Conservation (phyloP, 257 asterid genomes). For the Fraxinus cuspidata region DNA sequence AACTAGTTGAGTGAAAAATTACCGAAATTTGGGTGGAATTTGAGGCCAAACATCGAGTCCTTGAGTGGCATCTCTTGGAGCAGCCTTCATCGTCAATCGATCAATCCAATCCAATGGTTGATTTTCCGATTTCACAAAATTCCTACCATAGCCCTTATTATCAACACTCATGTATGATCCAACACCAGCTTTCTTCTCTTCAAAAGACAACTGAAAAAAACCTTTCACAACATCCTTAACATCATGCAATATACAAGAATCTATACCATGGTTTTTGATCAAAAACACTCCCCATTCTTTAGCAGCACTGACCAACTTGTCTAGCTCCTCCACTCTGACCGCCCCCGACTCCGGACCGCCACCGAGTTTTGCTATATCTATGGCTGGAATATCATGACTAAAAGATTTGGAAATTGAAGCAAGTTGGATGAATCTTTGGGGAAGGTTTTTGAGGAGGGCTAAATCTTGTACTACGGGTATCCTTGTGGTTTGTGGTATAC, state of each 20-base stretch:
- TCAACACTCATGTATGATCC: conserved; percentile 32
- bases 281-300: conserved; percentile 45
- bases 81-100: conserved; percentile 49
- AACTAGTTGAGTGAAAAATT: not conserved
- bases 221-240: conserved; percentile 29
- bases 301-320: conserved; percentile 31
- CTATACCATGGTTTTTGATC: conserved; percentile 42
- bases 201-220: conserved; percentile 36
- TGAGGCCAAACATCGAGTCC: conserved; percentile 48
- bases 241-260: conserved; percentile 19
- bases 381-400: conserved; percentile 6
- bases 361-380: conserved; percentile 33
- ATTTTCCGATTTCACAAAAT: conserved; percentile 34
- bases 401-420: conserved; percentile 15
- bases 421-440: conserved; percentile 33
- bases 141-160: conserved; percentile 50
- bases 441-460: conserved; percentile 33
- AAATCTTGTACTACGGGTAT: conserved; percentile 52
- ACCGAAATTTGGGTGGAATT: conserved; percentile 47
- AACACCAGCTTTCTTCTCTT: conserved; percentile 44
- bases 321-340: conserved; percentile 34
- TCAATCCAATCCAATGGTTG: conserved; percentile 55
- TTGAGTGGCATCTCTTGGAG: conserved; percentile 38
- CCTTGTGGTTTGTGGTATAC: conserved; percentile 20
- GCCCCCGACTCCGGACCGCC: conserved; percentile 8